Conservation (phyloP, 176 grass and related monocot species). For the Panicum miliaceum region DNA sequence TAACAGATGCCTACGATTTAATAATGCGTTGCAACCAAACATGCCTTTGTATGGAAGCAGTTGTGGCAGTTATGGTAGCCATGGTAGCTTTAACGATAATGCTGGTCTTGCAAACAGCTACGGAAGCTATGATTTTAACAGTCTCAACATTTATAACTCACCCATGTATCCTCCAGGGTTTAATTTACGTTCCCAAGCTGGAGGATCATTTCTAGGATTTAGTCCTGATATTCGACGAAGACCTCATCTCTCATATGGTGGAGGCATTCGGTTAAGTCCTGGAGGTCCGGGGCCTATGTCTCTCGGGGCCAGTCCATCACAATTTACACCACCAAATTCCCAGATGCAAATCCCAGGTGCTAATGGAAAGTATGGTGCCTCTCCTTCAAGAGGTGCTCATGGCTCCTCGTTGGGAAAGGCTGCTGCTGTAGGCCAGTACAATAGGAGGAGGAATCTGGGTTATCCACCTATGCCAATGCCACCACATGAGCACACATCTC, state of each 20-base stretch:
- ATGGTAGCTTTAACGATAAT: constrained; percentile 85
- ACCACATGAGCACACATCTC: constrained; percentile 65
- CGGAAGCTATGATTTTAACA: constrained; percentile 84
- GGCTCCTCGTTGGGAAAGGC: constrained; percentile 75
- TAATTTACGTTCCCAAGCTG: constrained; percentile 76
- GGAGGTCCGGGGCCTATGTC: constrained; percentile 73
- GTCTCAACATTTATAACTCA: constrained; percentile 68
- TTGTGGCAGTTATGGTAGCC: constrained; percentile 77
- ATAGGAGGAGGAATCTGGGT: constrained; percentile 68
- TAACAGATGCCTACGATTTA: constrained; percentile 60
- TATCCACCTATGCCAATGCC: constrained; percentile 71
- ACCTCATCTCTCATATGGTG: constrained; percentile 70
- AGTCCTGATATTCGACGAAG: constrained; percentile 86
- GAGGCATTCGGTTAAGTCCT: constrained; percentile 78
- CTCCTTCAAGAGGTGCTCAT: constrained; percentile 72
- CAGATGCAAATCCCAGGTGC: constrained; percentile 65
- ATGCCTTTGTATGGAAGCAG: constrained; percentile 87
- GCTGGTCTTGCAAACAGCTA: constrained; percentile 71
- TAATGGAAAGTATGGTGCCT: constrained; percentile 67
- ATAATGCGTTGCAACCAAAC: constrained; percentile 66
- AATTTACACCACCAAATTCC: constrained; percentile 89
- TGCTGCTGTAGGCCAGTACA: constrained; percentile 79
- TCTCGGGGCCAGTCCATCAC: constrained; percentile 93
- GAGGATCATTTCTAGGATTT: constrained; percentile 77
- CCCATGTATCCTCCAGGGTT: constrained; percentile 72